Evolutionary conservation across 352 stramenopile species (phyloP).

Genomic region (Phytophthora rubi): DNA sequence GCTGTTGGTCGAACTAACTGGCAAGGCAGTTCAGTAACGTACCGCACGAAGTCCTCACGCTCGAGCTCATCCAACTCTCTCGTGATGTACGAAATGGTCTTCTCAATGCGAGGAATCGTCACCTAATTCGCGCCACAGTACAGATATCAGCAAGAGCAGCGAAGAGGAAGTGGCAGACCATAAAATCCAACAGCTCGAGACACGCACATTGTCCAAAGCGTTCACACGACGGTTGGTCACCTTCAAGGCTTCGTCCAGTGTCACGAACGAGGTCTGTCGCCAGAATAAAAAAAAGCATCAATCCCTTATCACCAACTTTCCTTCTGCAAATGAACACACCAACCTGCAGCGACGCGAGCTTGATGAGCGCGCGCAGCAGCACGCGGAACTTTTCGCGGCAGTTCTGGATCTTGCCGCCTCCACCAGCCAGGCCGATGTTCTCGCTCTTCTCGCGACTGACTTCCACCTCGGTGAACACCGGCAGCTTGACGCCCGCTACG

Average conservation of each 20-base stretch:
- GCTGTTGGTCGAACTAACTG: neutral
- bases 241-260: constrained; percentile 98
- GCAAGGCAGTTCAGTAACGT: constrained; percentile 7
- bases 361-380: constrained; percentile 86
- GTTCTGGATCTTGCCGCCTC: constrained; percentile 98
- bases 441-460: constrained; percentile 94
- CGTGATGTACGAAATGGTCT: constrained; percentile 97
- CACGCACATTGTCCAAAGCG: constrained; percentile 96
- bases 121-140: constrained; percentile 59
- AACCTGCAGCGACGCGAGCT: constrained; percentile 88
- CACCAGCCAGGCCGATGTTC: constrained; percentile 95
- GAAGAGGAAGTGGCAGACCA: neutral
- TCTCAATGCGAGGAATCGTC: constrained; percentile 98
- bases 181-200: neutral
- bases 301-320: neutral
- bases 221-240: constrained; percentile 99
- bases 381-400: constrained; percentile 90
- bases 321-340: neutral
- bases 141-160: neutral
- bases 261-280: constrained; percentile 98
- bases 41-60: constrained; percentile 95
- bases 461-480: constrained; percentile 98
- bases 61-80: constrained; percentile 99
- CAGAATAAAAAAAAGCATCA: constrained; percentile 17
- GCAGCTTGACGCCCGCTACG: constrained; percentile 98